These are phyloP conservation scores for Zizania palustris DNA, from an alignment of 202 grass and related monocot species.

Conservation along the genomic window DNA sequence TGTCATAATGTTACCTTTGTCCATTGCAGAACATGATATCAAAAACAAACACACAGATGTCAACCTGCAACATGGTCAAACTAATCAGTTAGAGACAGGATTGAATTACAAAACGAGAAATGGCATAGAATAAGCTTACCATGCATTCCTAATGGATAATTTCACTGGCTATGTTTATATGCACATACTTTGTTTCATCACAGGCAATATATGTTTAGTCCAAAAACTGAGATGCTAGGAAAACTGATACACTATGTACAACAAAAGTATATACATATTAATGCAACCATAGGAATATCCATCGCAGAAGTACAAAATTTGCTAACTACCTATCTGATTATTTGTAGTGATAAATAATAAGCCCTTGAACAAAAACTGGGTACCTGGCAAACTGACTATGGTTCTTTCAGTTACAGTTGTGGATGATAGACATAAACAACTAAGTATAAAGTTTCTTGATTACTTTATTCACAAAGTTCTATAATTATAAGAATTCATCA, in stretches of 20 bases:
- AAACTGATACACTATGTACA: slow-evolving; percentile 9
- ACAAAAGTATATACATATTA: background rate
- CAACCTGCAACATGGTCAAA: slow-evolving; percentile 63
- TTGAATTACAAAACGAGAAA: background rate
- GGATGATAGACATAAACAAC: background rate
- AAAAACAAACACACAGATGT: slow-evolving; percentile 93
- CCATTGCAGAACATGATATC: slow-evolving; percentile 91
- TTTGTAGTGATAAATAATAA: slow-evolving; percentile 30
- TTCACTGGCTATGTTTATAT: background rate
- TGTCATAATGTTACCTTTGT: slow-evolving; percentile 61
- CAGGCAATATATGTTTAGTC: background rate
- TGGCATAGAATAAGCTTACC: background rate
- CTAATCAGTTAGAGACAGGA: slow-evolving; percentile 33
- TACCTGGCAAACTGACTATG: slow-evolving; percentile 3
- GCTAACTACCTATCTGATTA: slow-evolving; percentile 23
- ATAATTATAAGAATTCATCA: slow-evolving; percentile 24
- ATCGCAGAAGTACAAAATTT: slow-evolving; percentile 19
- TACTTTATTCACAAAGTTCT: background rate
- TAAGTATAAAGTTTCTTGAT: background rate
- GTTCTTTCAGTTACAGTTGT: slow-evolving; percentile 19
- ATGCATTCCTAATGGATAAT: background rate
- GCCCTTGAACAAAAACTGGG: background rate
- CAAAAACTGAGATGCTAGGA: slow-evolving; percentile 16
- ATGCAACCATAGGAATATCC: slow-evolving; percentile 16
- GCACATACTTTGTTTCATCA: background rate